Evolutionary conservation across 345 rosid genomes (phyloP).

Genomic region (Ceriops decandra): DNA sequence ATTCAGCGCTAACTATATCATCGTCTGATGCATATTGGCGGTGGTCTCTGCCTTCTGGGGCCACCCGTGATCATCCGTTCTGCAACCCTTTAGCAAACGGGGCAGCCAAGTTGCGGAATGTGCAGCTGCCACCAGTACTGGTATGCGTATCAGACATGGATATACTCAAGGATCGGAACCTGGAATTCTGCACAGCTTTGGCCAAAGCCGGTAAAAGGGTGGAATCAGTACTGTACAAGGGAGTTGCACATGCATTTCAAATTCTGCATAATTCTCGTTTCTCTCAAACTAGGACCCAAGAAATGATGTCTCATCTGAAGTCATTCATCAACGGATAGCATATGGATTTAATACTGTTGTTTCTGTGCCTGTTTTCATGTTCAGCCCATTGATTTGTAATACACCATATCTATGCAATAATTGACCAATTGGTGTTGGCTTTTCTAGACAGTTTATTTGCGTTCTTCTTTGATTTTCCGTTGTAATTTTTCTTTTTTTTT

Average conservation of each 20-base stretch:
- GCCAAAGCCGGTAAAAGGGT: conserved; percentile 49
- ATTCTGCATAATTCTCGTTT: conserved; percentile 39
- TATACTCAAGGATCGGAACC: conserved; percentile 53
- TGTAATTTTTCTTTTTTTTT: too few species aligned
- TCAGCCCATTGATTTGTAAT: background rate
- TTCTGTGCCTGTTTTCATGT: background rate
- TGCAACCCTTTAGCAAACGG: conserved; percentile 26
- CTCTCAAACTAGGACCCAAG: conserved; percentile 47
- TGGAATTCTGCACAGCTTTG: conserved; percentile 53
- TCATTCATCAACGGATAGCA: conserved; percentile 41
- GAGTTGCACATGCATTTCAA: conserved; percentile 82
- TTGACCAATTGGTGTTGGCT: background rate
- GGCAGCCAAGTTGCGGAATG: conserved; percentile 5
- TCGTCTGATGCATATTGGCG: conserved; percentile 28
- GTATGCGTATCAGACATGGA: conserved; percentile 39
- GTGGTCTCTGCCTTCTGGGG: conserved; percentile 20
- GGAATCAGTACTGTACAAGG: conserved; percentile 49
- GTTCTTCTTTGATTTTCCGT: background rate
- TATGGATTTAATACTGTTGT: background rate
- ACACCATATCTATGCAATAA: background rate
- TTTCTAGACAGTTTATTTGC: background rate
- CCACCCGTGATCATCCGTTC: conserved; percentile 27
- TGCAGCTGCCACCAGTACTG: conserved; percentile 9
- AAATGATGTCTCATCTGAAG: conserved; percentile 56
- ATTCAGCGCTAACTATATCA: conserved; percentile 24